Percentiles rank a stretch among this genome's conserved stretches.
These are phyloP conservation scores for Salix purpurea DNA, from an alignment of 345 rosid genomes.

Conservation along the genomic window DNA sequence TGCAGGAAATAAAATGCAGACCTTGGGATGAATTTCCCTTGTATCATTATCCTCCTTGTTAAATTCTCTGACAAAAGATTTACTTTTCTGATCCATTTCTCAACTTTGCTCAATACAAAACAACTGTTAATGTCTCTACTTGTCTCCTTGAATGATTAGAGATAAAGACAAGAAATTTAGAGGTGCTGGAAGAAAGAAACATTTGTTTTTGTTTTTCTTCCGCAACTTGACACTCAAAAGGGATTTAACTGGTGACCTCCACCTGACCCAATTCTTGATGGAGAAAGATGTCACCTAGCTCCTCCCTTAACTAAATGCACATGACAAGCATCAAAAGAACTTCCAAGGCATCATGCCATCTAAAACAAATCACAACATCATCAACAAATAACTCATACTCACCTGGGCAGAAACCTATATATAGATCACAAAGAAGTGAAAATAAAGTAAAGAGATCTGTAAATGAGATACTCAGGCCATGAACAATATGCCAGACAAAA, in stretches of 20 bases:
- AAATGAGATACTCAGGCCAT: neutral
- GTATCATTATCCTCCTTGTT: neutral
- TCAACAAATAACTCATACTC: neutral
- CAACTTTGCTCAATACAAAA: neutral
- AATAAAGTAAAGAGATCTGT: neutral
- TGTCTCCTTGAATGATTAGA: too few relatives aligned
- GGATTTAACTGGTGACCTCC: neutral
- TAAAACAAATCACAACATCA: neutral
- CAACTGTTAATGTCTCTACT: too few relatives aligned
- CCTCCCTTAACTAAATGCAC: neutral
- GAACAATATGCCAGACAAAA: conserved; percentile 5
- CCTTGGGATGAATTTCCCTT: neutral
- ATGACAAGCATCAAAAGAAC: neutral
- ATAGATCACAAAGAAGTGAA: neutral
- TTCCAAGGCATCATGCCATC: neutral
- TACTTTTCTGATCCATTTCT: neutral
- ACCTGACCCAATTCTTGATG: neutral
- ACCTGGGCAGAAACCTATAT: neutral
- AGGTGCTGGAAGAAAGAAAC: too few relatives aligned
- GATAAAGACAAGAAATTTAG: too few relatives aligned
- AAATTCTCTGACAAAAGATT: neutral
- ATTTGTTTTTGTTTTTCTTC: neutral
- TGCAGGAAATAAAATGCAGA: neutral
- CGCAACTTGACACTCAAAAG: neutral
- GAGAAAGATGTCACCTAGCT: neutral